A percentile compares a stretch with the other conserved stretches of the same genome.
phyloP scores from a whole-genome alignment of 108 stramenopile species.

The Cyclotella choctawhatcheeana region DNA sequence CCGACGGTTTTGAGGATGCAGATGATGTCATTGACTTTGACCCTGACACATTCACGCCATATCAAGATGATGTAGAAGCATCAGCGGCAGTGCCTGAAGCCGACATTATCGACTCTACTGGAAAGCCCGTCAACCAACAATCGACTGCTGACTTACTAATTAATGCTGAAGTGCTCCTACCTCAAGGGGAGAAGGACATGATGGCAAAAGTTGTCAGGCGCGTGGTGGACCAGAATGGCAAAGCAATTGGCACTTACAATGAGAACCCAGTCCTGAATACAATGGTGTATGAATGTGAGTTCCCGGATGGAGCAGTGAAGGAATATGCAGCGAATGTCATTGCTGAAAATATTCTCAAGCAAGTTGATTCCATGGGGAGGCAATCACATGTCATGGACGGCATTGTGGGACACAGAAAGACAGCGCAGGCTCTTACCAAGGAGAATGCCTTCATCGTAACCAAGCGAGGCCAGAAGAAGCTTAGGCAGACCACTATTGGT shows the following conservation, averaged over 20 bases:
- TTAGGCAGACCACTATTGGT: conserved; percentile 49
- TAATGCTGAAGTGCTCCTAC: conserved; percentile 50
- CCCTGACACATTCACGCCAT: not conserved
- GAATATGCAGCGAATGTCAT: conserved; percentile 63
- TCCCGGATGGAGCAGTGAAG: conserved; percentile 53
- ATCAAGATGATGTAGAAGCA: conserved; percentile 24
- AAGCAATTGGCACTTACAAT: conserved; percentile 31
- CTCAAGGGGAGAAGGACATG: conserved; percentile 13
- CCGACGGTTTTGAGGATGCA: conserved; percentile 10
- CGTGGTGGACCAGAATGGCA: conserved; percentile 32
- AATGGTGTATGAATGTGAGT: conserved; percentile 44
- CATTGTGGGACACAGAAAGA: conserved; percentile 18
- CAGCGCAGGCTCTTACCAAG: conserved; percentile 14
- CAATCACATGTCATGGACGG: conserved; percentile 4
- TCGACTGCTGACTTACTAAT: conserved; percentile 43
- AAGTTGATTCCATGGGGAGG: conserved; percentile 49
- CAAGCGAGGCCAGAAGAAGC: not conserved
- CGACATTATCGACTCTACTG: conserved; percentile 31
- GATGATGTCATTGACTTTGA: not conserved
- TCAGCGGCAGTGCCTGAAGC: conserved; percentile 25
- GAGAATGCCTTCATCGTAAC: conserved; percentile 5
- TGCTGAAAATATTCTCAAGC: conserved; percentile 52
- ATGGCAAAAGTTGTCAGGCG: conserved; percentile 35
- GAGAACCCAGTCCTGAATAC: conserved; percentile 50
- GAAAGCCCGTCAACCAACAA: conserved; percentile 15